Base-by-base conservation (phyloP, 2,329 filamentous ascomycete genomes). In the Alternaria tenuissima region DNA sequence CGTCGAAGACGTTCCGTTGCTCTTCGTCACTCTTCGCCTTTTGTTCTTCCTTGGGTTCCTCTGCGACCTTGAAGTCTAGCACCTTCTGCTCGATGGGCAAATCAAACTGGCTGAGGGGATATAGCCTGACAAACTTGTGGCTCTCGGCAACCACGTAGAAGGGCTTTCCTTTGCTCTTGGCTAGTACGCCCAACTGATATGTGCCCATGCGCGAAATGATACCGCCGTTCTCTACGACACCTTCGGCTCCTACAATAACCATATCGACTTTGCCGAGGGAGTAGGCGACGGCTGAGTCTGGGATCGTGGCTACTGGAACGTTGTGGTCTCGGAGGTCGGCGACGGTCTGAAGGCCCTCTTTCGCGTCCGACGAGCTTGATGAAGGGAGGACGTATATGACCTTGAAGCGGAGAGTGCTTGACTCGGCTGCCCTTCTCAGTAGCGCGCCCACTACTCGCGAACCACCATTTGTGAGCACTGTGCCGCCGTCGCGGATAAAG, bases 131-230 rank as follows among this genome's bases (percentile, higher is more conserved):
- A 75, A 99, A 97, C 81, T 99, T 99, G 83, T 99, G 95, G 71
- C 92, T 96, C 82, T 99, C 95, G 1, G 91, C 91, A 5, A 95
- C 93, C 18, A 97, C 93, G 73, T 96, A 97, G 69, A 98, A 92
- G 0, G 91, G 91, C 64, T 92, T 89, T 39, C 89, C 87, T 62
- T 86, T 85, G 14, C 86, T 86, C 71, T 89, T 89, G 5, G 94
- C 93, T 53, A 97, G 82, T 68, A 93, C 83, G 2, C 92, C 94
- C 69, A 98, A 90, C 81, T 97, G 93, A 69, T 92, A 94, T 4
- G 88, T 90, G 26, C 94, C 94, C 80, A 98, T 87, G 49, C 94
- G 85, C 24, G 91, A 94, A 68, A 99, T 92, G 69, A 98, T 91
- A 38, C 94, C 94, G 51, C 95, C 95, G 75, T 97, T 96, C 74